phyloP scores from a whole-genome alignment of 2,329 filamentous ascomycete species.

The Fusarium anguioides region DNA sequence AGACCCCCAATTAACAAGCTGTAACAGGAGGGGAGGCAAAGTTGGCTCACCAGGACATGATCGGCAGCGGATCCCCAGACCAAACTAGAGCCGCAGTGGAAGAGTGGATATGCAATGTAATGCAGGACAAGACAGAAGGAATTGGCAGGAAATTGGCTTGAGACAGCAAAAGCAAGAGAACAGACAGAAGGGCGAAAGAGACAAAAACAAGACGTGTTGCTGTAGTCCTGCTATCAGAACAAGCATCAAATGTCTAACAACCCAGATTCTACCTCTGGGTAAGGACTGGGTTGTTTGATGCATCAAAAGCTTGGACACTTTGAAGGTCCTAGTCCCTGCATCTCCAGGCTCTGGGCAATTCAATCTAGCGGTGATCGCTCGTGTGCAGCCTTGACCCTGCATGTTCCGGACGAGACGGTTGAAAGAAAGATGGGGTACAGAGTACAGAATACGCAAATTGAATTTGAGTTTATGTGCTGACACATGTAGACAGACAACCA shows the following conservation, averaged over 20 bases:
- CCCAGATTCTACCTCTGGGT: conserved; percentile 2
- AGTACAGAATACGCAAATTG: neutral
- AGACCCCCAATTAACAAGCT: conserved; percentile 18
- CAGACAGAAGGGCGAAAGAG: neutral
- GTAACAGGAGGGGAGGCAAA: conserved; percentile 28
- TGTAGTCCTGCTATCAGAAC: neutral
- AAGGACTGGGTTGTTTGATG: conserved; percentile 22
- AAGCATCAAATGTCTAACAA: neutral
- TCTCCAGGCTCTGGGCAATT: conserved; percentile 29
- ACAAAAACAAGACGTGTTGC: neutral
- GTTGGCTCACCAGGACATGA: conserved; percentile 44
- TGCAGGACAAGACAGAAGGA: conserved; percentile 3
- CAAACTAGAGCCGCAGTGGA: conserved; percentile 29
- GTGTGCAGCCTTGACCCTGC: conserved; percentile 37
- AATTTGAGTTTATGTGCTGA: conserved; percentile 9
- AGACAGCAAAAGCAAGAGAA: conserved; percentile 5
- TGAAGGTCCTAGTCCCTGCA: conserved; percentile 32
- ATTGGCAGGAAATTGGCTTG: conserved; percentile 16
- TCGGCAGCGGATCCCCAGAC: conserved; percentile 37
- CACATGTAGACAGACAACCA: neutral
- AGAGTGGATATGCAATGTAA: conserved; percentile 10
- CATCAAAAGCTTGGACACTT: conserved; percentile 34
- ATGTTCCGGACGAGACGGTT: conserved; percentile 3
- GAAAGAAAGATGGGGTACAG: conserved; percentile 6
- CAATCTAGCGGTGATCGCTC: conserved; percentile 37